These are phyloP conservation scores for Entamoeba histolytica DNA, from an alignment of 208 protist genomes.

Conservation along the genomic window DNA sequence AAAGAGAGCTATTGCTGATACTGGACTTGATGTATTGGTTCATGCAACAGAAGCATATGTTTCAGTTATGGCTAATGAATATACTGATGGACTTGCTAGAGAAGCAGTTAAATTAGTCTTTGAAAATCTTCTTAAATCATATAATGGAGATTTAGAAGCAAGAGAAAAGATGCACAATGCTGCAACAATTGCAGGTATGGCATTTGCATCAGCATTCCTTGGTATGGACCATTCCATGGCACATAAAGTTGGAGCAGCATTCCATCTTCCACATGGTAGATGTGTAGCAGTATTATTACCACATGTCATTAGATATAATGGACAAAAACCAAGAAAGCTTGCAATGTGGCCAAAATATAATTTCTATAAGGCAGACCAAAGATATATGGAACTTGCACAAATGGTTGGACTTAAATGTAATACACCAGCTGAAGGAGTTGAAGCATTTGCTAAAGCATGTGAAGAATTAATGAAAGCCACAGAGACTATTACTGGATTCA, in stretches of 20 bases:
- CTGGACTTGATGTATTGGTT: conserved; percentile 54
- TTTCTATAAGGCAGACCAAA: background rate
- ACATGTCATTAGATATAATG: background rate
- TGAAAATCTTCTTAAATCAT: conserved; percentile 38
- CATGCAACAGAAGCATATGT: conserved; percentile 53
- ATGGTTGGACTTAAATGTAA: background rate
- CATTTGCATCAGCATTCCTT: conserved; percentile 53
- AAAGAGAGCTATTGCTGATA: conserved; percentile 45
- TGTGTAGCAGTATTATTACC: conserved; percentile 52
- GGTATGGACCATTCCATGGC: conserved; percentile 53
- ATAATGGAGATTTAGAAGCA: conserved; percentile 29
- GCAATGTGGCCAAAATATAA: background rate
- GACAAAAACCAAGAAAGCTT: background rate
- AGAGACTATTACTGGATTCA: background rate
- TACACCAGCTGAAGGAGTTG: background rate
- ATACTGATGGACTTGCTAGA: conserved; percentile 37
- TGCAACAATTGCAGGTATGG: conserved; percentile 48
- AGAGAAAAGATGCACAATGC: conserved; percentile 21
- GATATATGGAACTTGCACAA: conserved; percentile 6
- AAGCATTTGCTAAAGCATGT: background rate
- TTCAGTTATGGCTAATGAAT: conserved; percentile 30
- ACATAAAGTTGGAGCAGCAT: conserved; percentile 47
- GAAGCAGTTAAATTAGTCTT: conserved; percentile 37
- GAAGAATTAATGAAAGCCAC: background rate
- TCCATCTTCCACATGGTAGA: conserved; percentile 48